Conservation (phyloP, 768 basidiomycete species). For the Trametes cubensis region DNA sequence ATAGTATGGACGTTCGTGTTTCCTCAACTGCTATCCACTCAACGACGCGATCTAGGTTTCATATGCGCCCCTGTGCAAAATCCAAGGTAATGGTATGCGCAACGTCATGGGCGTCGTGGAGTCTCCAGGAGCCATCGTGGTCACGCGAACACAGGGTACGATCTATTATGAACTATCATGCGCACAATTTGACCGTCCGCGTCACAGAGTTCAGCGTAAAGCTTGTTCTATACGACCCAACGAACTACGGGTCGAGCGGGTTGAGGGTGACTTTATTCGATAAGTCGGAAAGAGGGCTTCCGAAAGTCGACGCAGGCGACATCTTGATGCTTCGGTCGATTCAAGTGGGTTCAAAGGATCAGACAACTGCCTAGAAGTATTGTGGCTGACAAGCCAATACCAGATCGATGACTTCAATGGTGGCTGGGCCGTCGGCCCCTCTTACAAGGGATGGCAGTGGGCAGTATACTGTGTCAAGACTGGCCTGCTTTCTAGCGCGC, state of each 20-base stretch:
- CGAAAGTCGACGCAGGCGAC: constrained; percentile 49
- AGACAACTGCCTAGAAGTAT: neutral
- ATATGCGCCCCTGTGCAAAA: constrained; percentile 16
- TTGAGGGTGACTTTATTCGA: constrained; percentile 53
- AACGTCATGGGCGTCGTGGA: constrained; percentile 39
- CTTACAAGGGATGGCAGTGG: constrained; percentile 54
- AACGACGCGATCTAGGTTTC: neutral
- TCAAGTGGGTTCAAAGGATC: constrained; percentile 9
- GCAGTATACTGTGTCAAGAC: constrained; percentile 50
- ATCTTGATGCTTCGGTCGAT: constrained; percentile 34
- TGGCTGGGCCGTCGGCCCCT: constrained; percentile 45
- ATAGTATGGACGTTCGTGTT: neutral
- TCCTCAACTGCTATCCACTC: neutral
- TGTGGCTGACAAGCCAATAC: neutral
- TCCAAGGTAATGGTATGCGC: constrained; percentile 20
- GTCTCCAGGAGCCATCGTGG: constrained; percentile 7
- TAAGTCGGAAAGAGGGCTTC: constrained; percentile 52
- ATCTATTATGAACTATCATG: neutral
- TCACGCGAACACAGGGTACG: constrained; percentile 13
- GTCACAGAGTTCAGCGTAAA: constrained; percentile 49
- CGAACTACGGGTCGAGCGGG: constrained; percentile 44
- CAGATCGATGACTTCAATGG: constrained; percentile 42
- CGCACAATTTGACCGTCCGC: neutral
- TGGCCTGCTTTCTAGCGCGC: constrained; percentile 39
- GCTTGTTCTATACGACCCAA: constrained; percentile 56